Percentiles rank a stretch among this genome's conserved stretches.
Evolutionary conservation across 2,329 filamentous ascomycete species (phyloP).

Genomic region (Neofusicoccum umdonicola): DNA sequence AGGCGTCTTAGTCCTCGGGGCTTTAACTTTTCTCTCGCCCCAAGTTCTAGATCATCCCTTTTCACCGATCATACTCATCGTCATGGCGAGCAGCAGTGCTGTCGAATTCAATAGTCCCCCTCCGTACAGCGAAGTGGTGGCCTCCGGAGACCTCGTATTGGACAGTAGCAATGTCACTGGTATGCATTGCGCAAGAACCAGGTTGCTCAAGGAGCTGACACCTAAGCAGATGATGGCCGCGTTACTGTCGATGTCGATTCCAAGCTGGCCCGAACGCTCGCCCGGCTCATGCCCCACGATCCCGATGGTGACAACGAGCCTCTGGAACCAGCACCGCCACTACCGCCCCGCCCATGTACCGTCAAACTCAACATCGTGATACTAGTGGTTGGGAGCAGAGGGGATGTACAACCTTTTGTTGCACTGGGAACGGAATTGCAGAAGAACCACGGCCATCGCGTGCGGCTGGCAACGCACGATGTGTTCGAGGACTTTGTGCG

Average conservation of each 20-base stretch:
- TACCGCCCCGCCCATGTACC: not conserved
- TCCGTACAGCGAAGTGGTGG: not conserved
- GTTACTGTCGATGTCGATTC: conserved; percentile 28
- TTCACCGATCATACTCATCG: not conserved
- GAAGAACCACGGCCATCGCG: conserved; percentile 50
- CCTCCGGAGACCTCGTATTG: not conserved
- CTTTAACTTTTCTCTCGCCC: not conserved
- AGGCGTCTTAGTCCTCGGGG: not conserved
- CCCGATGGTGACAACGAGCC: not conserved
- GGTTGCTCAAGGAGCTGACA: not conserved
- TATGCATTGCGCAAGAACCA: not conserved
- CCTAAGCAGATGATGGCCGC: conserved; percentile 20
- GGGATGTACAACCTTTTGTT: conserved; percentile 60
- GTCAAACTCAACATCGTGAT: conserved; percentile 52
- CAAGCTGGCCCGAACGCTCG: conserved; percentile 9
- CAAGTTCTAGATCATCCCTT: not conserved
- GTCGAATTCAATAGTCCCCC: not conserved
- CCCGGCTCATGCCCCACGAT: not conserved
- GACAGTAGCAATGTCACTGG: not conserved
- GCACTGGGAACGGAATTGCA: conserved; percentile 54
- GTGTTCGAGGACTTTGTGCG: conserved; percentile 55
- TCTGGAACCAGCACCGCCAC: not conserved
- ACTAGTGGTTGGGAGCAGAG: conserved; percentile 53
- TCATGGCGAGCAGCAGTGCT: not conserved
- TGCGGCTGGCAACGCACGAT: conserved; percentile 57